phyloP scores from a whole-genome alignment of 371 early-diverging fungal genomes.

The Mortierella sp. region DNA sequence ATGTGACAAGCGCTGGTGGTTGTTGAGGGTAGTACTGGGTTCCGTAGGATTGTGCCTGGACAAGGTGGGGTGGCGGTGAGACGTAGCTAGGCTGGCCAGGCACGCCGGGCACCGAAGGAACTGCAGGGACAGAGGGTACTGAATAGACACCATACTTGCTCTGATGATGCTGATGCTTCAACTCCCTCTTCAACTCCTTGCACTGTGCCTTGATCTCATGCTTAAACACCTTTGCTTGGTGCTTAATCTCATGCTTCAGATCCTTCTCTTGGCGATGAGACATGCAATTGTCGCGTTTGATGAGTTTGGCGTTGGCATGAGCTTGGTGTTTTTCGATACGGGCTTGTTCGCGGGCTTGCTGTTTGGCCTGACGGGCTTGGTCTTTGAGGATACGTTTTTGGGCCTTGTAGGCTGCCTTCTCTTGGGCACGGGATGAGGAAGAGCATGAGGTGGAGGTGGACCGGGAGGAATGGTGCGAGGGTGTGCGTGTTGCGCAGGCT shows the following conservation, averaged over 20 bases:
- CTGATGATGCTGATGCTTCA: conserved; percentile 17
- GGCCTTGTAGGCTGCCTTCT: conserved; percentile 19
- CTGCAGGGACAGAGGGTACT: not conserved
- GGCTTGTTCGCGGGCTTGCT: conserved; percentile 13
- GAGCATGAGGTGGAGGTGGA: not conserved
- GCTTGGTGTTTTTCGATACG: conserved; percentile 1
- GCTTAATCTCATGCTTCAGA: not conserved
- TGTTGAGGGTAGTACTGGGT: not conserved
- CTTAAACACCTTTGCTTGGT: conserved; percentile 20
- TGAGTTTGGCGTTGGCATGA: not conserved
- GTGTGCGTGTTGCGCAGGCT: not conserved
- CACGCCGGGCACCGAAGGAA: not conserved
- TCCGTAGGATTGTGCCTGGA: not conserved
- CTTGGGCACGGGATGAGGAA: not conserved
- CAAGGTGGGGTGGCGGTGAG: not conserved
- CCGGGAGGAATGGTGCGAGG: conserved; percentile 8
- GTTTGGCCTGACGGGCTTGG: not conserved
- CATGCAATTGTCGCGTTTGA: not conserved
- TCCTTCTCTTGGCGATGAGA: conserved; percentile 9
- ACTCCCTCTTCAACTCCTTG: conserved; percentile 13
- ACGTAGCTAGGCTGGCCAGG: not conserved
- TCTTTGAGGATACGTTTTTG: conserved; percentile 14
- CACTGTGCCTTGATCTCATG: conserved; percentile 28
- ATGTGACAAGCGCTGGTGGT: not conserved
- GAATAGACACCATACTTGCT: not conserved